Evolutionary conservation across 2,329 filamentous ascomycete species (phyloP).

Genomic region (Penicillium verrucosum): DNA sequence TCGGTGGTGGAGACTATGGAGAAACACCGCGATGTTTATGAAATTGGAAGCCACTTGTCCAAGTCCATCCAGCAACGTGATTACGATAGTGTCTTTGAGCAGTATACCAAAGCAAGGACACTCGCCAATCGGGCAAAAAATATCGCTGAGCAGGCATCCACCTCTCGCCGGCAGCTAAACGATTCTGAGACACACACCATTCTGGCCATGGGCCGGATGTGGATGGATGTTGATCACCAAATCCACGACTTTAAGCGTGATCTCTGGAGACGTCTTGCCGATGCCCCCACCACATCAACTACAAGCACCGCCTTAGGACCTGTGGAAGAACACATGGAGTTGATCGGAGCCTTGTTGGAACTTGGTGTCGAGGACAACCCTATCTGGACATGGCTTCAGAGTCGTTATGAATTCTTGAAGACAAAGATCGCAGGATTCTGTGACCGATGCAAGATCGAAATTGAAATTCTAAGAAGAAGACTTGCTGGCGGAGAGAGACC

Average conservation of each 20-base stretch:
- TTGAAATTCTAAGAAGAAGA: slow-evolving; percentile 81
- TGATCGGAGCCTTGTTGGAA: slow-evolving; percentile 86
- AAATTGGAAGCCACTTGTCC: slow-evolving; percentile 71
- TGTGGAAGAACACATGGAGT: slow-evolving; percentile 82
- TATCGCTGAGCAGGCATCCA: slow-evolving; percentile 59
- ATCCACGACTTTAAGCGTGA: slow-evolving; percentile 84
- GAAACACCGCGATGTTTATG: slow-evolving; percentile 75
- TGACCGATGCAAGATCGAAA: slow-evolving; percentile 84
- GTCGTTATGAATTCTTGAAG: slow-evolving; percentile 84
- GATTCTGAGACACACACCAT: slow-evolving; percentile 83
- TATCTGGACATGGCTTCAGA: slow-evolving; percentile 93
- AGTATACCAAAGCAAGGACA: slow-evolving; percentile 77
- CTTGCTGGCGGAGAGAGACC: slow-evolving; percentile 73
- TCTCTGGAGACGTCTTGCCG: slow-evolving; percentile 76
- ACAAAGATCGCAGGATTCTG: slow-evolving; percentile 75
- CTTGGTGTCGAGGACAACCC: slow-evolving; percentile 93
- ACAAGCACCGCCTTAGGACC: slow-evolving; percentile 51
- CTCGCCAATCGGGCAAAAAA: slow-evolving; percentile 75
- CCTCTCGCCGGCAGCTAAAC: slow-evolving; percentile 55
- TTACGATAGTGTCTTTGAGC: slow-evolving; percentile 81
- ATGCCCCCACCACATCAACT: slow-evolving; percentile 58
- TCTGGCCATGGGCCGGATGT: slow-evolving; percentile 86
- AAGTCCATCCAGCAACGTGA: slow-evolving; percentile 89
- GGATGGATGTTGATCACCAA: slow-evolving; percentile 87
- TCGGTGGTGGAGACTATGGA: slow-evolving; percentile 72